Base-by-base conservation (phyloP, 257 asterid species). In the Fraxinus pennsylvanica region DNA sequence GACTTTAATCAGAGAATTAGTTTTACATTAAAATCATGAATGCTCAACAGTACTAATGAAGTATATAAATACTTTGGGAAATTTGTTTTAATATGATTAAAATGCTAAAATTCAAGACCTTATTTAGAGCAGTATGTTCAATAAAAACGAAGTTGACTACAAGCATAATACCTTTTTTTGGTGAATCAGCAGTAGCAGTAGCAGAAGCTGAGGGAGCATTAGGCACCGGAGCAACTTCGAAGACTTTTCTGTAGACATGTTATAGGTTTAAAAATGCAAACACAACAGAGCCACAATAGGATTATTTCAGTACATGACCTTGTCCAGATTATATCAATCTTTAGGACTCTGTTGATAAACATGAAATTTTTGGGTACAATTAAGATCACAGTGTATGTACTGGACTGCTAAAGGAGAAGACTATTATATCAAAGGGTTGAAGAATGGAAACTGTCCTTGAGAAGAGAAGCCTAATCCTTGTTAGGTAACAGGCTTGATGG, bases 211-310 rank as follows among this genome's bases (percentile, higher is more conserved):
- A 77, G 80, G 91, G 86, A 76, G 81, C 77, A 74, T 27, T 32
- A 52, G 86, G 85, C 75, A 86, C 41, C 54, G 87, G 67, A 74
- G 78, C 77, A 68, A 83, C 94, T 79, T 88, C 96, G 69, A 90
- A 92, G 68, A 78, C 39, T 84, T 89, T 89, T 88, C 98, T 94
- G 92, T 82, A 86, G 47, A 74, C 9, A 25, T 73, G 72, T 71
- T 57, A 74, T 54, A 33, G 52, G 47, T 68, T 22, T 81, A 63
- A 81, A 50, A 41, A 77, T 63, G 79, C 57, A 52, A 70, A 59
- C 59, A 67, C 71, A 45, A 14, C 3, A 63, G 14, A 21, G 35
- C 2, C 19, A 21, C 21, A 8, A 5, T 19, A 71, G 35, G 61
- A 75, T 29, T 76, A 39, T 54, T 71, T 73, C 19, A 6, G 72